Base-by-base conservation (phyloP, 768 basidiomycete genomes). In the Paxillus involutus region DNA sequence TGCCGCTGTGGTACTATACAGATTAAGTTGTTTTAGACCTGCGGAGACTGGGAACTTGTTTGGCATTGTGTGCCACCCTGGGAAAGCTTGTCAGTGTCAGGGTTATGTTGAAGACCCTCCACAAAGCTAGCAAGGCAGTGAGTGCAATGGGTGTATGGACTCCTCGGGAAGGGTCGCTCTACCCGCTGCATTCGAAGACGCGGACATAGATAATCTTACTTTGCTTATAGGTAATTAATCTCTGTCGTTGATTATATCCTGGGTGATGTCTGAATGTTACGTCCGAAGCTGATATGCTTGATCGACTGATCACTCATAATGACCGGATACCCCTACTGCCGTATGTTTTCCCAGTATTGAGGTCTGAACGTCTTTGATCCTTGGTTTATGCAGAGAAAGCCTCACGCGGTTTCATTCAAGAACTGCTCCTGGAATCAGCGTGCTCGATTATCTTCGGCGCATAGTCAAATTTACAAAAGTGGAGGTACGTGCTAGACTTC, bases 351-450 rank as follows among this genome's bases (percentile, higher is more conserved):
- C 59, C 44, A 55, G 53, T 58, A 37, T 56, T 11, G 1, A 55
- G 47, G 3, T 50, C 42, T 37, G 45, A 50, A 53, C 58, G 39
- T 51, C 59, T 66, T 62, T 57, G 55, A 63, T 66, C 52, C 55
- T 63, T 50, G 13, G 14, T 59, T 52, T 58, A 54, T 49, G 42
- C 68, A 94, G 91, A 32, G 89, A 92, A 76, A 85, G 87, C 59
- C 80, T 99, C 58, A 98, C 97, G 44, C 88, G 95, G 51, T 99
- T 99, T 70, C 97, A 99, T 73, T 98, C 95, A 32, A 84, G 95
- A 61, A 84, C 94, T 9, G 82, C 94, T 6, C 96, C 97, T 42
- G 80, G 76, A 56, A 98, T 98, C 71, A 81, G 79, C 58, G 85
- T 98, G 46, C 77, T 92, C 58, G 97, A 98, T 68, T 99, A 99